phyloP scores from a whole-genome alignment of 768 basidiomycete genomes.

The Termitomyces sp. region DNA sequence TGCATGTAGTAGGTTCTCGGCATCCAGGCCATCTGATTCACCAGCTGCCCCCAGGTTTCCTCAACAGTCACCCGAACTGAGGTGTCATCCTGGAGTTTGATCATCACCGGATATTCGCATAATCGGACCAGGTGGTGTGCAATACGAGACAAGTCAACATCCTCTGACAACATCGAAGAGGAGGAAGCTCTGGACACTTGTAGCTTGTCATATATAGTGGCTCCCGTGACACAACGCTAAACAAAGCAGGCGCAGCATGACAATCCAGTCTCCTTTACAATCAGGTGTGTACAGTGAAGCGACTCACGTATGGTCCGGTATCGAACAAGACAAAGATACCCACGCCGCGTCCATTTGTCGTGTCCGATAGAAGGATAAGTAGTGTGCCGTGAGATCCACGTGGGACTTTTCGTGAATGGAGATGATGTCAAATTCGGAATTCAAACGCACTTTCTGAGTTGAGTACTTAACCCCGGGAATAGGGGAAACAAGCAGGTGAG shows the following conservation, averaged over 20 bases:
- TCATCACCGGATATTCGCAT: background rate
- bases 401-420: background rate
- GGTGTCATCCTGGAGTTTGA: background rate
- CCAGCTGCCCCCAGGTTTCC: background rate
- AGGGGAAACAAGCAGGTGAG: background rate
- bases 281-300: background rate
- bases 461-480: no score
- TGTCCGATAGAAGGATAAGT: background rate
- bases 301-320: background rate
- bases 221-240: background rate
- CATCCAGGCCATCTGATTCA: constrained; percentile 2
- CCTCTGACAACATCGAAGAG: background rate
- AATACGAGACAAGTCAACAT: background rate
- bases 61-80: background rate
- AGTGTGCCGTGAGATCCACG: background rate
- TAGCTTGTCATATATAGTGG: background rate
- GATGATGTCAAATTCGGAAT: no score
- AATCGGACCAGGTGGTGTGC: background rate
- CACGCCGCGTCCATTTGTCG: background rate
- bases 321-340: background rate
- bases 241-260: background rate
- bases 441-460: background rate
- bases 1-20: background rate
- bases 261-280: background rate
- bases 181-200: background rate